Evolutionary conservation across 306 rosid genomes (phyloP).

Genomic region (Cucumis sativus): Cucumber_9930_V3 NC_026660.2:15005001-15005500

Average conservation of each 20-base stretch:
- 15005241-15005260: background rate
- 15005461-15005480: background rate
- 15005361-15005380: background rate
- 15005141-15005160: constrained; percentile 2
- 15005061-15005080: constrained; percentile 33
- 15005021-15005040: constrained; percentile 36
- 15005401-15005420: background rate
- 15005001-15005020: constrained; percentile 28
- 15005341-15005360: background rate
- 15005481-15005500: background rate
- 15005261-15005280: background rate
- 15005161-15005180: constrained; percentile 7
- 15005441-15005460: background rate
- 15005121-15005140: background rate
- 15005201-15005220: background rate
- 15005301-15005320: background rate
- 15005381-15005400: background rate
- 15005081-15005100: constrained; percentile 17
- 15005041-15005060: constrained; percentile 27
- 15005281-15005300: background rate
- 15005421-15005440: background rate
- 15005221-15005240: background rate
- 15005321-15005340: background rate
- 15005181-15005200: constrained; percentile 2
- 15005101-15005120: background rate